These are phyloP conservation scores for Rosa lucieae DNA, from an alignment of 306 rosid species.

Conservation along the genomic window DNA sequence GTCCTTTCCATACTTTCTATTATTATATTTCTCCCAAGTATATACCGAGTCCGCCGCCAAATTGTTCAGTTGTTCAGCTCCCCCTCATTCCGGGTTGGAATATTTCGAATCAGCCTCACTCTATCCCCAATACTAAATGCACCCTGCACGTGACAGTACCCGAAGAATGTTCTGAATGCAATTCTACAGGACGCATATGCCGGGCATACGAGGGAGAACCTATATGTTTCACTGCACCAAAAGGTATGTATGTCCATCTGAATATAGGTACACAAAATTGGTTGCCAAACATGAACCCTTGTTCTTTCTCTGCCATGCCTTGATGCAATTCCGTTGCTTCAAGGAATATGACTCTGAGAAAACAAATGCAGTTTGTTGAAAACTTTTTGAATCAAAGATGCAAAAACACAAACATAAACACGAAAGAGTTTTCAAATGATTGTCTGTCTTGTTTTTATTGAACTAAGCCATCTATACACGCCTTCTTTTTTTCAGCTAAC, in stretches of 20 bases:
- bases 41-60: no score
- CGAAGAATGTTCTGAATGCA: rapidly evolving
- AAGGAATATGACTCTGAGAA: not conserved
- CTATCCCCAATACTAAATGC: not conserved
- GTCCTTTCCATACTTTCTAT: not conserved
- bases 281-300: not conserved
- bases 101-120: not conserved
- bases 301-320: not conserved
- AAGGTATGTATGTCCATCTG: conserved; percentile 4
- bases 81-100: not conserved
- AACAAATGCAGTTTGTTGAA: not conserved
- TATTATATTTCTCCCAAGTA: not conserved
- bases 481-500: not conserved
- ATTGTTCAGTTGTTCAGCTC: not conserved
- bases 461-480: not conserved
- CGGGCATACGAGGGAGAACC: no score
- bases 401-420: not conserved
- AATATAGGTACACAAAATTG: not conserved
- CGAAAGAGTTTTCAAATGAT: not conserved
- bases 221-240: not conserved
- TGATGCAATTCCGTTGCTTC: not conserved
- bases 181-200: rapidly evolving
- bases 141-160: rapidly evolving
- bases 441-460: not conserved
- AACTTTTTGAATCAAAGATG: not conserved